A percentile compares a stretch with the other conserved stretches of the same genome.
phyloP scores from a whole-genome alignment of 2,329 filamentous ascomycete genomes.

The Apiospora kogelbergensis region DNA sequence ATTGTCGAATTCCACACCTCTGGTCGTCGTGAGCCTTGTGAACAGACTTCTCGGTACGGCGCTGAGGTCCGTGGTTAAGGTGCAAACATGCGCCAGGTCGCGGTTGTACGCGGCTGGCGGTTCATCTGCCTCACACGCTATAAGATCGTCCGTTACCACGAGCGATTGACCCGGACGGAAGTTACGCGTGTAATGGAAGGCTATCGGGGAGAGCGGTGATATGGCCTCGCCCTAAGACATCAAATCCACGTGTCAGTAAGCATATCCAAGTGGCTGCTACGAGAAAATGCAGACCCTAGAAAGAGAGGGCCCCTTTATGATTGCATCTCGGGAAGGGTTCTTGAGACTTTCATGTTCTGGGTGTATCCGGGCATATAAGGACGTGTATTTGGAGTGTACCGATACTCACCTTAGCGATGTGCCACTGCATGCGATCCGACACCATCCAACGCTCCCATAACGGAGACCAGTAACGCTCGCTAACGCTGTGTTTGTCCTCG shows the following conservation, averaged over 20 bases:
- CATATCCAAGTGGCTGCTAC: background rate
- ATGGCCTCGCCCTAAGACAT: conserved; percentile 65
- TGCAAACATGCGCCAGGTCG: conserved; percentile 72
- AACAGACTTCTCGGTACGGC: conserved; percentile 74
- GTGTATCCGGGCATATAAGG: background rate
- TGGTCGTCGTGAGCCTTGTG: conserved; percentile 73
- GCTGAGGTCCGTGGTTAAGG: conserved; percentile 75
- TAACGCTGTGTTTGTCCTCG: conserved; percentile 69
- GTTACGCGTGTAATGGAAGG: conserved; percentile 84
- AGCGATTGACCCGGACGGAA: conserved; percentile 77
- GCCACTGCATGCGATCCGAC: conserved; percentile 81
- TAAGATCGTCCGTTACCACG: conserved; percentile 76
- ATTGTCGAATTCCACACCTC: conserved; percentile 79
- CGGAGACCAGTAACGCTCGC: conserved; percentile 76
- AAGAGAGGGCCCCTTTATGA: background rate
- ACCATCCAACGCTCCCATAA: conserved; percentile 85
- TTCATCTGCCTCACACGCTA: conserved; percentile 70
- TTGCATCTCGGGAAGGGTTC: background rate
- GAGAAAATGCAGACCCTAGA: background rate
- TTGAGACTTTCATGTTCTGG: background rate
- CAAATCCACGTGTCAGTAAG: background rate
- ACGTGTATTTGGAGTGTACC: background rate
- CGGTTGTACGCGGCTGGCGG: conserved; percentile 61
- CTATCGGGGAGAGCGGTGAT: conserved; percentile 71
- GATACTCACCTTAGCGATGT: conserved; percentile 68